Base-by-base conservation (phyloP, 2,329 filamentous ascomycete species). In the Hymenoscyphus albidus region DNA sequence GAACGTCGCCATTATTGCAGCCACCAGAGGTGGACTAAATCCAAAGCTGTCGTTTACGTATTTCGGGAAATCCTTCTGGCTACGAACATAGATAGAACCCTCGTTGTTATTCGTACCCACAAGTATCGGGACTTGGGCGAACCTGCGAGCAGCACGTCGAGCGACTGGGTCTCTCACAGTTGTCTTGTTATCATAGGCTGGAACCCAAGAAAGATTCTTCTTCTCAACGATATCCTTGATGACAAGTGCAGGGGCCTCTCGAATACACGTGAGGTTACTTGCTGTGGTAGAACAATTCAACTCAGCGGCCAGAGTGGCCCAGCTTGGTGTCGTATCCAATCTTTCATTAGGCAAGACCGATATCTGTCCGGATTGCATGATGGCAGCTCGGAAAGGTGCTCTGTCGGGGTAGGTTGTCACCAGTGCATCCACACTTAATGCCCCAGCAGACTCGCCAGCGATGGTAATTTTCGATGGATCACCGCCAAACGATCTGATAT, bases 401-500 rank as follows among this genome's bases (percentile, higher is more conserved):
- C 40, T n/a, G 44, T 42, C 22, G 4, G 58, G 59, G 35, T 16
- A 59, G 57, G 22, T 66, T 39, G 31, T 51, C 56, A 31, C 54
- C 42, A 51, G 48, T 81, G 1, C 77, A 32, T 62, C 67, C 18
- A 59, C 58, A 31, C 35, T 42, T 31, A 3, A 35, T 16, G 58
- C n/a, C 3, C 72, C 72, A 18, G 71, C 71, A 16, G 69, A 71
- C 59, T 73, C 64, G 13, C 73, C 72, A 38, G 71, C 72, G 14
- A 74, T 61, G 2, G 72, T 73, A 38, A 74, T 70, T 16, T 67
- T 63, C 2, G 74, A 38, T 1, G 77, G 77, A 68, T 88, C 82
- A 1, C 86, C 87, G 0, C 86, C 85, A 73, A 89, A 87, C 4
- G 74, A 75, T 3, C 74, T 80, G 61, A 86, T 83, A 72, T 87